Conservation (phyloP, 1,284 basidiomycete species). For the Cryptococcus floricola region DNA sequence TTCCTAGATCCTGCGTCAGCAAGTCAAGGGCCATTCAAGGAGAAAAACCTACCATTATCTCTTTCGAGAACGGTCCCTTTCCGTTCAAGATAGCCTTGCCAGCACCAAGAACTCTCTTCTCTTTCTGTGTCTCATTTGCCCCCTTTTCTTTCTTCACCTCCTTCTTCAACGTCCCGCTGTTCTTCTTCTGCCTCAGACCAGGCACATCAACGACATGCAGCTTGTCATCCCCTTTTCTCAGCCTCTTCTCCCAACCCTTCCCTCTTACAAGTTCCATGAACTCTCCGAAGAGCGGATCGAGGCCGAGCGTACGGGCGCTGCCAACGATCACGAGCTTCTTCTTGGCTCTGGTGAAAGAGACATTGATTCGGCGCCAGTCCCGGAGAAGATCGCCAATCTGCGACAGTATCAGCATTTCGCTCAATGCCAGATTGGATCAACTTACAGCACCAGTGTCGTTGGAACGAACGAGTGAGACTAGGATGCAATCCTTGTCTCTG, state of each 20-base stretch:
- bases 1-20: background rate
- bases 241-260: conserved; percentile 63
- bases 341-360: conserved; percentile 89
- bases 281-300: conserved; percentile 59
- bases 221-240: conserved; percentile 57
- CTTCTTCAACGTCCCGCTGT: background rate
- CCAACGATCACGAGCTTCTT: conserved; percentile 88
- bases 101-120: conserved; percentile 10
- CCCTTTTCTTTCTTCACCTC: conserved; percentile 2
- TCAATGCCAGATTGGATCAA: background rate
- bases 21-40: background rate
- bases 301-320: conserved; percentile 65
- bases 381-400: conserved; percentile 87
- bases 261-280: conserved; percentile 62
- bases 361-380: conserved; percentile 94
- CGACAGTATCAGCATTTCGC: background rate
- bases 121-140: conserved; percentile 5
- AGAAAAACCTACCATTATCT: conserved; percentile 17
- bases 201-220: conserved; percentile 19
- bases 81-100: conserved; percentile 15
- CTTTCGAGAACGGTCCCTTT: conserved; percentile 12
- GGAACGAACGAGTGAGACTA: conserved; percentile 88
- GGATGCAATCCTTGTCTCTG: conserved; percentile 89
- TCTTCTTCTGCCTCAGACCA: background rate
- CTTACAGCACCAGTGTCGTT: conserved; percentile 70